phyloP scores from a whole-genome alignment of 805 yeast species.

The Hanseniaspora thailandica region DNA sequence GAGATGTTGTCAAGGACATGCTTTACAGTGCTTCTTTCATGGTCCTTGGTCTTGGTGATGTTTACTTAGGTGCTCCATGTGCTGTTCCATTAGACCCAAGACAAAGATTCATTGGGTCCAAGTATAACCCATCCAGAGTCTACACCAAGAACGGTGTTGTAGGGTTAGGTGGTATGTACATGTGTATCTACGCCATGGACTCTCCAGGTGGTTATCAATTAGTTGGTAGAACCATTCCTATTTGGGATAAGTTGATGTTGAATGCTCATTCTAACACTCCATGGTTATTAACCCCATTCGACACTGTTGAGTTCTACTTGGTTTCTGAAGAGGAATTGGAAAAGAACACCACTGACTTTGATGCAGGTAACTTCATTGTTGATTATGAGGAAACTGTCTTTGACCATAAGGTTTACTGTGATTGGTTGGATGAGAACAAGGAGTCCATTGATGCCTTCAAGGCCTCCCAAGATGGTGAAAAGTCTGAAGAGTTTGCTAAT shows the following conservation, averaged over 20 bases:
- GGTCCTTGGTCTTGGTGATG: constrained; percentile 94
- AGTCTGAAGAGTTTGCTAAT: constrained; percentile 72
- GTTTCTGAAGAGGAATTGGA: constrained; percentile 79
- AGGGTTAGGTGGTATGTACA: constrained; percentile 97
- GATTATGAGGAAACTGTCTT: constrained; percentile 67
- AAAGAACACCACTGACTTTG: constrained; percentile 52
- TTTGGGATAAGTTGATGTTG: constrained; percentile 87
- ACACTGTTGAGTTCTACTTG: constrained; percentile 88
- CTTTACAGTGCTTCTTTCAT: constrained; percentile 80
- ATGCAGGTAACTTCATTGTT: constrained; percentile 68
- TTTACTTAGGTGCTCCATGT: constrained; percentile 95
- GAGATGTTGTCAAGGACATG: constrained; percentile 70
- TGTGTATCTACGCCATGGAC: constrained; percentile 97
- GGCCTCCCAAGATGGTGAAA: constrained; percentile 62
- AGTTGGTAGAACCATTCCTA: constrained; percentile 92
- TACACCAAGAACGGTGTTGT: constrained; percentile 94
- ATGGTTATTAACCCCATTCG: constrained; percentile 87
- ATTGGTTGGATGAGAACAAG: constrained; percentile 65
- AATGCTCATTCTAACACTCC: constrained; percentile 61
- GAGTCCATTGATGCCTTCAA: constrained; percentile 62
- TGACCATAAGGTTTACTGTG: constrained; percentile 65
- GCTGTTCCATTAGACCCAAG: constrained; percentile 97
- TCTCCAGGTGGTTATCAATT: constrained; percentile 98
- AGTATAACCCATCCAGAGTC: constrained; percentile 92
- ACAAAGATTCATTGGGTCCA: constrained; percentile 81